Base-by-base conservation (phyloP, 345 rosid genomes). In the Eucalyptus polybractea region DNA sequence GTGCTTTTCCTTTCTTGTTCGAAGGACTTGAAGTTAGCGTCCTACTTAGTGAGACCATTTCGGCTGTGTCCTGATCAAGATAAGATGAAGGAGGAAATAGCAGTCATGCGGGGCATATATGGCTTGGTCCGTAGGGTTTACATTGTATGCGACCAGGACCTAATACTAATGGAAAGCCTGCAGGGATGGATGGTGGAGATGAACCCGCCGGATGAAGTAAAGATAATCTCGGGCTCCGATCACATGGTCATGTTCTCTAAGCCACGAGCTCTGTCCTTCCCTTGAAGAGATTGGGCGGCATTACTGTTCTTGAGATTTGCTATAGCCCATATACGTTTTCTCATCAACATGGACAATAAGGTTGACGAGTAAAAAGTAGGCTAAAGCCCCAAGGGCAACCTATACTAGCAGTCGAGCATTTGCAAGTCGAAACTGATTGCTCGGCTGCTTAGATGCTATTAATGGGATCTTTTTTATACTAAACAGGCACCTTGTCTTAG, bases 191-290 rank as follows among this genome's bases (percentile, higher is more conserved):
- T 87, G 89, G 88, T 93, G 21, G 88, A 90, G 86, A 91, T 88
- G 50, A 89, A 58, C 86, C 94, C 94, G 7, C 50, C 87, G 5
- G 89, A 90, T 33, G 91, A 92, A 51, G 90, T 89, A 12, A 92
- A 83, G 91, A 33, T 86, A 60, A 90, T 92, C 69, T 12, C 89
- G 17, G 93, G 90, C 24, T 91, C 93, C n/a, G 94, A 93, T 90
- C 94, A 94, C 80, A 94, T 93, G 94, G 89, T 87, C 45, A 91
- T 92, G 94, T 50, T 91, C 56, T 90, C 93, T 13, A 93, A 92
- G 85, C 92, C 93, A 17, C 49, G 92, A 93, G 53, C 88, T 93
- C 3, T 91, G 86, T 85, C 83, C 89, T 76, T 90, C 72, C 89
- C 95, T 93, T 76, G 50, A 27, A 80, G 90, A 91, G 67, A 40